phyloP scores from a whole-genome alignment of 257 asterid genomes.

The Striga asiatica region DNA sequence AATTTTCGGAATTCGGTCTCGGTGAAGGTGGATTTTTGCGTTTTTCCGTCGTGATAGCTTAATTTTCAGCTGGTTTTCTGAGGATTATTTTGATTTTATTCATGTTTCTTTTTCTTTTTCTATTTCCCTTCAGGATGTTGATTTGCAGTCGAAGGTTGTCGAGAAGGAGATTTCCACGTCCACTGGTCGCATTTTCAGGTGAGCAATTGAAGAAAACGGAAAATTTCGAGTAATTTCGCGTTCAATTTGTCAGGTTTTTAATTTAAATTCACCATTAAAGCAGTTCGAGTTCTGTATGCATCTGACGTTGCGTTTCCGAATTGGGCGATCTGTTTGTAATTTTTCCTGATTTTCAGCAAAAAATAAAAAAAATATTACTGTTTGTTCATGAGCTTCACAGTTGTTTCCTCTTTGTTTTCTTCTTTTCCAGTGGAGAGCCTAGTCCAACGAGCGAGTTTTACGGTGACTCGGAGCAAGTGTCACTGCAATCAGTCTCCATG shows the following conservation, averaged over 20 bases:
- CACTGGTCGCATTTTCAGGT: slow-evolving; percentile 42
- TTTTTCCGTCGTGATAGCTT: not conserved
- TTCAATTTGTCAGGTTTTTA: not conserved
- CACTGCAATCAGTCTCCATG: slow-evolving; percentile 9
- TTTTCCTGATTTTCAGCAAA: not conserved
- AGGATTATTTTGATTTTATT: not conserved
- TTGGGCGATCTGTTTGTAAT: not conserved
- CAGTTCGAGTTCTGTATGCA: not conserved
- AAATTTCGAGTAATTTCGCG: not conserved
- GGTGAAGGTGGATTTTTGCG: not conserved
- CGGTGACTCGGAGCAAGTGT: slow-evolving; percentile 30
- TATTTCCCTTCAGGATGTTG: slow-evolving; percentile 24
- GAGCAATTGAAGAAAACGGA: no score
- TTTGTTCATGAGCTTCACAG: not conserved
- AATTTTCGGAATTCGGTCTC: slow-evolving; percentile 18
- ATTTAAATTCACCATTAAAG: no score
- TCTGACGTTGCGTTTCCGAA: not conserved
- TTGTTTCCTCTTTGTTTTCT: slow-evolving; percentile 1
- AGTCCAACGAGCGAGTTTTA: slow-evolving; percentile 39
- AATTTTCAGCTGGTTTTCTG: not conserved
- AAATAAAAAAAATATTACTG: not conserved
- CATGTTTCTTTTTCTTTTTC: not conserved
- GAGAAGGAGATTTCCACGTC: slow-evolving; percentile 39
- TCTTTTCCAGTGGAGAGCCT: slow-evolving; percentile 33
- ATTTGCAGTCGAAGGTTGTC: slow-evolving; percentile 34